Conservation (phyloP, 129 eudicot species). For the Daucus carota region DNA sequence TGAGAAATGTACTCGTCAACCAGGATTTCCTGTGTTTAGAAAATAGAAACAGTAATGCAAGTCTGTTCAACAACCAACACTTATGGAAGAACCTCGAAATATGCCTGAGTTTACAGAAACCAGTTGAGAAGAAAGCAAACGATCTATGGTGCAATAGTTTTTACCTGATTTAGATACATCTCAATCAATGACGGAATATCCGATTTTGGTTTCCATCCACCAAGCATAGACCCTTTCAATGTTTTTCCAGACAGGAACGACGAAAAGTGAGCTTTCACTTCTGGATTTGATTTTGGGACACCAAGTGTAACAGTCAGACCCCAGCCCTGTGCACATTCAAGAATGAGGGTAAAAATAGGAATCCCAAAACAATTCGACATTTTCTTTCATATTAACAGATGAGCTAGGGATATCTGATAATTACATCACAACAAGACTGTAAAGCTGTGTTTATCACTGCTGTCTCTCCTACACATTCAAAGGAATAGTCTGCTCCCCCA, state of each 20-base stretch:
- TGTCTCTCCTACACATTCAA: constrained; percentile 94
- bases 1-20: constrained; percentile 71
- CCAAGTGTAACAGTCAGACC: constrained; percentile 94
- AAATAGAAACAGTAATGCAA: constrained; percentile 1
- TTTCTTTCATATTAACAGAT: not conserved
- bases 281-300: constrained; percentile 80
- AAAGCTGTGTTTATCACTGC: constrained; percentile 66
- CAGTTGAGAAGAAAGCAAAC: not conserved
- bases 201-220: constrained; percentile 99
- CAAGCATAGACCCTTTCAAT: constrained; percentile 75
- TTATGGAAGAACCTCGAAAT: not conserved
- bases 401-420: constrained; percentile 6
- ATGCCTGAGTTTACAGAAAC: not conserved
- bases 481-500: constrained; percentile 93
- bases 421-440: constrained; percentile 86
- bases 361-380: not conserved
- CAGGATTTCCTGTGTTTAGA: constrained; percentile 55
- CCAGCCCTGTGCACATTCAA: constrained; percentile 62
- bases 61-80: not conserved
- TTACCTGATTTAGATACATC: constrained; percentile 72
- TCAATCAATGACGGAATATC: constrained; percentile 76
- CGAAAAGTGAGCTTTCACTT: constrained; percentile 71
- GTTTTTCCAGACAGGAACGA: constrained; percentile 75
- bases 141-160: not conserved
- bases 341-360: not conserved